These are phyloP conservation scores for Taiozyma onychis DNA, from an alignment of 1,139 yeast species.

Conservation along the genomic window DNA sequence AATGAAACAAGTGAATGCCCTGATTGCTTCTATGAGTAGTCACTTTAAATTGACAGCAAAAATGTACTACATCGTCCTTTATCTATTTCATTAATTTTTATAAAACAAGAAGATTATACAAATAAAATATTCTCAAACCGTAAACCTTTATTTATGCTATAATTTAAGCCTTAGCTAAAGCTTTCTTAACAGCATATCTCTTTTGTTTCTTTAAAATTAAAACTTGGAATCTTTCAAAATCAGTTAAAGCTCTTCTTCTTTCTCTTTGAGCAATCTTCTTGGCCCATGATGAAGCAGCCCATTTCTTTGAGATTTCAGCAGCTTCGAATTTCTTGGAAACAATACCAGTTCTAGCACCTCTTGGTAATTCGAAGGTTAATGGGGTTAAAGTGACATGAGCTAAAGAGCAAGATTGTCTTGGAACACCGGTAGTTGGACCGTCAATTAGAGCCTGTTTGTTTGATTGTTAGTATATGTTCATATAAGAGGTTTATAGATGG, in stretches of 20 bases:
- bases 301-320: conserved; percentile 81
- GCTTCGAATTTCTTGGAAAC: conserved; percentile 94
- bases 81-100: conserved; percentile 1
- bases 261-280: conserved; percentile 94
- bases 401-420: conserved; percentile 87
- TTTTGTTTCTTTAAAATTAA: conserved; percentile 95
- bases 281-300: conserved; percentile 96
- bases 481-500: neutral
- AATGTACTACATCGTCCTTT: neutral
- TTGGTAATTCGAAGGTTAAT: conserved; percentile 82
- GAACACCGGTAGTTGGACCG: conserved; percentile 85
- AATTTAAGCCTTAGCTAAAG: conserved; percentile 77
- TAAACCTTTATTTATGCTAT: conserved; percentile 7
- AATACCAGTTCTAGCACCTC: conserved; percentile 85
- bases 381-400: conserved; percentile 92
- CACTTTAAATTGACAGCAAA: too few species aligned
- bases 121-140: conserved; percentile 3
- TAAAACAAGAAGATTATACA: conserved; percentile 8
- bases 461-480: conserved; percentile 17
- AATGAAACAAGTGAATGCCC: neutral
- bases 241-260: conserved; percentile 88
- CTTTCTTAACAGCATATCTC: conserved; percentile 90
- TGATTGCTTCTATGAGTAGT: neutral
- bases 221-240: conserved; percentile 99
- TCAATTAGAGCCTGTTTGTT: conserved; percentile 74